These are phyloP conservation scores for Batkoa obscura DNA, from an alignment of 371 early-diverging fungal species.

Conservation along the genomic window DNA sequence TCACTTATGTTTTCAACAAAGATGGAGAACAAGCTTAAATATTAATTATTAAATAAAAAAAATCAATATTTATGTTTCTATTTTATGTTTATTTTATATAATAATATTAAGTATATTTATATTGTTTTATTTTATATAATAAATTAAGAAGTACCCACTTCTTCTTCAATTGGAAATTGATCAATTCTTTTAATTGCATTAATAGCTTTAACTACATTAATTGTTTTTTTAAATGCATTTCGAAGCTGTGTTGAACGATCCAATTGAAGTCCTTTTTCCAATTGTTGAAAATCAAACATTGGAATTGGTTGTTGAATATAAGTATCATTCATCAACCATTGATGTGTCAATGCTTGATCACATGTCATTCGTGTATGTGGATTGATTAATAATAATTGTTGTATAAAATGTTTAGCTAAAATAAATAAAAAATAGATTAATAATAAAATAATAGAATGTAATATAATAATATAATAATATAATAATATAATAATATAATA, in stretches of 20 bases:
- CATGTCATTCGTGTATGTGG: constrained; percentile 58
- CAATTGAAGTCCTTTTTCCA: neutral
- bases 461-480: no score
- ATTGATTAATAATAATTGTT: constrained; percentile 47
- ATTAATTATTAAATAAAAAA: neutral
- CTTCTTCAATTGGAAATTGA: constrained; percentile 3
- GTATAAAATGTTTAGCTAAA: constrained; percentile 67
- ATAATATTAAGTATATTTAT: no score
- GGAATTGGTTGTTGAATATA: constrained; percentile 32
- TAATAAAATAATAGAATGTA: no score
- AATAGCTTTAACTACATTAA: constrained; percentile 19
- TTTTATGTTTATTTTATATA: no score
- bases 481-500: no score
- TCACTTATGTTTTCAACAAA: constrained; percentile 30
- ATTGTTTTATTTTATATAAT: no score
- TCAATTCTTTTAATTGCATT: constrained; percentile 8
- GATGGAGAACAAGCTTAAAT: constrained; percentile 10
- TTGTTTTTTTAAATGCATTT: constrained; percentile 47
- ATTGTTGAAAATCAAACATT: no score
- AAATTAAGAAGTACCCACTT: no score
- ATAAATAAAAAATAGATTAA: neutral
- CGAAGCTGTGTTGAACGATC: constrained; percentile 60
- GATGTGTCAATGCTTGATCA: constrained; percentile 43
- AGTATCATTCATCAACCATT: constrained; percentile 20
- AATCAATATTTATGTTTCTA: no score